Evolutionary conservation across 345 rosid species (phyloP).

Genomic region (Lenwebbia sp.): DNA sequence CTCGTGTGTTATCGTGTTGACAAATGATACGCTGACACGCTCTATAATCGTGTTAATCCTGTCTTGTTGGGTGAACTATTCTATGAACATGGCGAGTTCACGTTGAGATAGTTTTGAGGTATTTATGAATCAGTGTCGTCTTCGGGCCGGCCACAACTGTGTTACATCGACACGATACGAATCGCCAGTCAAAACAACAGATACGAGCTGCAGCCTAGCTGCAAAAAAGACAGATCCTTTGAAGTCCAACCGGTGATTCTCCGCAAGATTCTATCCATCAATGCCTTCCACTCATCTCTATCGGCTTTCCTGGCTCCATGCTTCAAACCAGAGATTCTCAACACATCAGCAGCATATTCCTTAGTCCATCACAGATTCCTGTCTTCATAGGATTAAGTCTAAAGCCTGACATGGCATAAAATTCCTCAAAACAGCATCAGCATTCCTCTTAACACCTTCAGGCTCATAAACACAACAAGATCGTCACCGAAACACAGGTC

Average conservation of each 20-base stretch:
- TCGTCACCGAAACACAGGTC: not conserved
- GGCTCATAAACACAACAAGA: not conserved
- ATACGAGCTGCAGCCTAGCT: not conserved
- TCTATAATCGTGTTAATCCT: not conserved
- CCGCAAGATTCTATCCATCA: not conserved
- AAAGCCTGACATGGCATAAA: not conserved
- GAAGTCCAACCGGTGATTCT: not conserved
- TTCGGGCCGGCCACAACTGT: not conserved
- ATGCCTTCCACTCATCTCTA: not conserved
- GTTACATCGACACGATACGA: not conserved
- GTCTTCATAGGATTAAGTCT: not conserved
- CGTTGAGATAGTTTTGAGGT: not conserved
- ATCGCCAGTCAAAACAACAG: not conserved
- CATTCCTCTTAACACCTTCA: not conserved
- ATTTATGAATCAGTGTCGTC: not conserved
- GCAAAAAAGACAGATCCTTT: not conserved
- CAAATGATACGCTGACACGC: too few species aligned
- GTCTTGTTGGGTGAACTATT: not conserved
- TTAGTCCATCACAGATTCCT: not conserved
- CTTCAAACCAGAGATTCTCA: not conserved
- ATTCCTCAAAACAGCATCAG: not conserved
- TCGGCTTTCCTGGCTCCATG: not conserved
- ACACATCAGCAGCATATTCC: not conserved
- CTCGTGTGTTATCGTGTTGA: not conserved
- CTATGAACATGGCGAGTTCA: not conserved